phyloP scores from a whole-genome alignment of 176 grass and related monocot species.

The Zea luxurians region DNA sequence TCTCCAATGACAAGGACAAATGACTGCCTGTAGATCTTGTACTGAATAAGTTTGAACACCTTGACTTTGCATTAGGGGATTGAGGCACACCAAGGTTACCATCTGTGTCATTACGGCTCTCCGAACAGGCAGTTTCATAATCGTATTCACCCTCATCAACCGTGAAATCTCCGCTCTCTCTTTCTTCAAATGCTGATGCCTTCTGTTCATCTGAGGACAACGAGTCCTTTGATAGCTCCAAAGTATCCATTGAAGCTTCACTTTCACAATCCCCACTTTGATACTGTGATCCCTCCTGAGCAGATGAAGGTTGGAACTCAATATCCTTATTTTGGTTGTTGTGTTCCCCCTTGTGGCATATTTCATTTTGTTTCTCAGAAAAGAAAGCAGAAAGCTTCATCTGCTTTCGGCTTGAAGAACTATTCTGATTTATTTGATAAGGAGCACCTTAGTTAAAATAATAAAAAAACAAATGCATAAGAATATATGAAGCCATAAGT shows the following conservation, averaged over 20 bases:
- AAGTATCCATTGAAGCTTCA: slow-evolving; percentile 36
- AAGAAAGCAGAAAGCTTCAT: slow-evolving; percentile 91
- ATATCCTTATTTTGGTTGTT: slow-evolving; percentile 26
- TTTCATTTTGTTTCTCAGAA: slow-evolving; percentile 54
- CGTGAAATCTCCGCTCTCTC: slow-evolving; percentile 33
- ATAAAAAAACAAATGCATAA: slow-evolving; percentile 4
- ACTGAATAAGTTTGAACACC: slow-evolving; percentile 46
- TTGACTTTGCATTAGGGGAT: slow-evolving; percentile 47
- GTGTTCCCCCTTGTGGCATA: neutral
- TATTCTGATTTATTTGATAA: slow-evolving; percentile 67
- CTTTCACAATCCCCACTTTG: slow-evolving; percentile 26
- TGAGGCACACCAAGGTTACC: slow-evolving; percentile 24
- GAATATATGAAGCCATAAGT: slow-evolving; percentile 16
- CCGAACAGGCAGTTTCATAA: slow-evolving; percentile 47
- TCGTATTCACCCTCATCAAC: slow-evolving; percentile 36
- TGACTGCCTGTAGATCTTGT: slow-evolving; percentile 40
- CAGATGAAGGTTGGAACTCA: slow-evolving; percentile 44
- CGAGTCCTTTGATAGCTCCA: slow-evolving; percentile 38
- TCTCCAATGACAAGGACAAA: slow-evolving; percentile 31
- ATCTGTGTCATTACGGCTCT: slow-evolving; percentile 41
- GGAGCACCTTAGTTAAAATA: slow-evolving; percentile 48
- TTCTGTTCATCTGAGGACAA: slow-evolving; percentile 42
- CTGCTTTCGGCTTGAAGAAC: slow-evolving; percentile 65
- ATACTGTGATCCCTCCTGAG: slow-evolving; percentile 33
- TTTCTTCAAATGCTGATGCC: slow-evolving; percentile 41